Conservation (phyloP, 768 basidiomycete species). For the Phanerochaete sordida region DNA sequence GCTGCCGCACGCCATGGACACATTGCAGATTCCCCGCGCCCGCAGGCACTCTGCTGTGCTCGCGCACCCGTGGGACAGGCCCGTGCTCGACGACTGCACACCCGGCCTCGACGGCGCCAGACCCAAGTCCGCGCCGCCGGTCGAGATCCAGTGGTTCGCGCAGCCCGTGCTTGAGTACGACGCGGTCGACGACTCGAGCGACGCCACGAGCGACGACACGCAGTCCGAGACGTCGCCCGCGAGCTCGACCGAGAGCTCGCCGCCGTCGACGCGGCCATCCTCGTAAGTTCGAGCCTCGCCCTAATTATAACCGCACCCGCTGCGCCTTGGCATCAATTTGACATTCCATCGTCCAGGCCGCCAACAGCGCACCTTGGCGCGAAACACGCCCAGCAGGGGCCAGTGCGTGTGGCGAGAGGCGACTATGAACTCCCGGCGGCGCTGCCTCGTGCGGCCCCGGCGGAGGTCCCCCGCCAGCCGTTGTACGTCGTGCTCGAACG, state of each 20-base stretch:
- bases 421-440: background rate
- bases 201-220: background rate
- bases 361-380: background rate
- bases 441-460: background rate
- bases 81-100: background rate
- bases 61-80: background rate
- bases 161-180: background rate
- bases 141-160: background rate
- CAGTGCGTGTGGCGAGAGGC: background rate
- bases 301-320: background rate
- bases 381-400: background rate
- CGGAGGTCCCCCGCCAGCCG: slow-evolving; percentile 40
- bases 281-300: background rate
- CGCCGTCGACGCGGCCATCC: background rate
- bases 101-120: background rate
- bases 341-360: background rate
- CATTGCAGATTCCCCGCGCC: background rate
- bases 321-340: background rate
- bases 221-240: background rate
- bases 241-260: slow-evolving; percentile 2
- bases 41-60: background rate
- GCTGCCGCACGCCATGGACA: background rate
- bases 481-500: slow-evolving; percentile 90
- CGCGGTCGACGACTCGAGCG: background rate
- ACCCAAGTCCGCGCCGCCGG: slow-evolving; percentile 1